A percentile compares a stretch with the other conserved stretches of the same genome.
Evolutionary conservation across 2,329 filamentous ascomycete species (phyloP).

Genomic region (Mycosphaerella sp.): DNA sequence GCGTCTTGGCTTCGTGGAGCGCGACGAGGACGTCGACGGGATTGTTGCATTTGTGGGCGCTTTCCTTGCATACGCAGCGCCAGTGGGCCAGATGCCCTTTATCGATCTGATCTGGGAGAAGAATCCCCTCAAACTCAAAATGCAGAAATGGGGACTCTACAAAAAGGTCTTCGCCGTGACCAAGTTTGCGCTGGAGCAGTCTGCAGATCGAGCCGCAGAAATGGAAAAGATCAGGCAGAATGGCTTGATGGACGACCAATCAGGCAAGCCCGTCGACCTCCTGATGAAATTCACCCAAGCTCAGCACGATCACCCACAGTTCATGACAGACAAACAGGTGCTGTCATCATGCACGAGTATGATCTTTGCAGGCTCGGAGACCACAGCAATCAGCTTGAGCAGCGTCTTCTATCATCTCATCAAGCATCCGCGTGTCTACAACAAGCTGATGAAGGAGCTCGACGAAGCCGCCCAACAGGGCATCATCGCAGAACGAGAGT

Average conservation of each 20-base stretch:
- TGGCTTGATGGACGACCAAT: slow-evolving; percentile 34
- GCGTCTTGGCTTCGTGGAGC: slow-evolving; percentile 67
- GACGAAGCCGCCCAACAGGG: slow-evolving; percentile 53
- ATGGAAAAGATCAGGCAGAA: slow-evolving; percentile 44
- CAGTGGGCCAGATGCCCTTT: slow-evolving; percentile 67
- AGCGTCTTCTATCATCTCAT: slow-evolving; percentile 70
- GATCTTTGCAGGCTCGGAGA: slow-evolving; percentile 64
- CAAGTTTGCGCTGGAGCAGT: slow-evolving; percentile 62
- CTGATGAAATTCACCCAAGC: slow-evolving; percentile 68
- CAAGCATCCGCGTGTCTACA: slow-evolving; percentile 53
- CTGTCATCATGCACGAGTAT: slow-evolving; percentile 67
- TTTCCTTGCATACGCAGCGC: slow-evolving; percentile 65
- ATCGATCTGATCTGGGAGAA: slow-evolving; percentile 66
- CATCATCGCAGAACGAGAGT: slow-evolving; percentile 38
- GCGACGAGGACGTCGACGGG: slow-evolving; percentile 67
- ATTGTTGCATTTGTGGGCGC: slow-evolving; percentile 60
- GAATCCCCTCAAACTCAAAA: slow-evolving; percentile 65
- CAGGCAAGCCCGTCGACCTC: slow-evolving; percentile 50
- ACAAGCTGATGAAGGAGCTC: slow-evolving; percentile 55
- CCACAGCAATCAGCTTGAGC: slow-evolving; percentile 67
- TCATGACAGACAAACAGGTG: slow-evolving; percentile 65
- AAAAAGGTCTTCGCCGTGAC: slow-evolving; percentile 68
- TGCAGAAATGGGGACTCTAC: slow-evolving; percentile 60
- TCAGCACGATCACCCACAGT: slow-evolving; percentile 59
- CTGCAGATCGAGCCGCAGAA: slow-evolving; percentile 57